Conservation (phyloP, 345 rosid genomes). For the Salix koriyanagi region DNA sequence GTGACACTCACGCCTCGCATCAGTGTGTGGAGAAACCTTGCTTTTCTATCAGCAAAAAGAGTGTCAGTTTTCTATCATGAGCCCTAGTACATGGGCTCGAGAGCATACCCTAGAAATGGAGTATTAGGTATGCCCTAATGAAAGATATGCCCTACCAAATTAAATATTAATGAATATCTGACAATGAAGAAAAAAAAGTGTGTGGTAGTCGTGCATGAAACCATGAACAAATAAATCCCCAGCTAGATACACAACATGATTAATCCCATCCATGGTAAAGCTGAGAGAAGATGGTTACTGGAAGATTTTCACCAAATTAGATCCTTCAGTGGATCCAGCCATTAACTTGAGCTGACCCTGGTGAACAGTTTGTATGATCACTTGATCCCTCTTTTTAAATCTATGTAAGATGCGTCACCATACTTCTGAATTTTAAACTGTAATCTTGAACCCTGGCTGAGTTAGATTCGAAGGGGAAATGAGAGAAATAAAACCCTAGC, state of each 20-base stretch:
- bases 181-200: not conserved
- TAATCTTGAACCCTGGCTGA: not conserved
- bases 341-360: not conserved
- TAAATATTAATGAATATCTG: not conserved
- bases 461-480: not conserved
- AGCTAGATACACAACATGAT: not conserved
- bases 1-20: not conserved
- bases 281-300: not conserved
- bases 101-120: not conserved
- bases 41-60: not conserved
- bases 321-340: not conserved
- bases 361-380: not conserved
- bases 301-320: not conserved
- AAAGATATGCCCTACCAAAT: constrained; percentile 7
- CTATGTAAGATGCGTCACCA: not conserved
- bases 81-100: constrained; percentile 16
- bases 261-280: not conserved
- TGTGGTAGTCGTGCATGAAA: constrained; percentile 29
- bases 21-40: not conserved
- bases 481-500: constrained; percentile 11
- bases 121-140: constrained; percentile 11
- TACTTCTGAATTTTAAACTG: not conserved
- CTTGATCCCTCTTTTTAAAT: too few species aligned
- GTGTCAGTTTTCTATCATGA: constrained; percentile 40
- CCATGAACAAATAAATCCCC: constrained; percentile 18